Percentiles rank a stretch among this genome's conserved stretches.
Evolutionary conservation across 1,284 basidiomycete species (phyloP).

Genomic region (Rhodotorula sp.): DNA sequence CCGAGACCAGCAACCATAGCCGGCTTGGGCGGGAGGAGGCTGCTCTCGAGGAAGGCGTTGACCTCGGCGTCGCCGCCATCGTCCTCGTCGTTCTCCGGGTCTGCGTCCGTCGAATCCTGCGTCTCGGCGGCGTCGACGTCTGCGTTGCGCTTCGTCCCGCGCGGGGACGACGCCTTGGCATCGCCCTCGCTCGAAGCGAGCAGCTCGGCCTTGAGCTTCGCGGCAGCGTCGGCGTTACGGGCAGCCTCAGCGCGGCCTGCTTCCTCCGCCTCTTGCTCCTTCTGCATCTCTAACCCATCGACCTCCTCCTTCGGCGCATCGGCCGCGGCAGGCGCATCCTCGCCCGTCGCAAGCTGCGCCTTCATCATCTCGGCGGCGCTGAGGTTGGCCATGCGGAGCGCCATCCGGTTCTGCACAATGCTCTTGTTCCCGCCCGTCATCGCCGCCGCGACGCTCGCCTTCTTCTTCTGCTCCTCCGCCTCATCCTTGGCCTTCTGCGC

Average conservation of each 20-base stretch:
- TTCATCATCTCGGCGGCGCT: constrained; percentile 91
- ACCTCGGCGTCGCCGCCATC: constrained; percentile 48
- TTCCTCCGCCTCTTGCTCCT: constrained; percentile 30
- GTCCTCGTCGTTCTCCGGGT: constrained; percentile 45
- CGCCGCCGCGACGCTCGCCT: constrained; percentile 2
- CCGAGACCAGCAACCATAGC: constrained; percentile 24
- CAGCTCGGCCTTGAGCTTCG: constrained; percentile 66
- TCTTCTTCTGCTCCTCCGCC: background rate
- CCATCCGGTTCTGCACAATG: constrained; percentile 80
- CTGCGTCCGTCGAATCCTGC: constrained; percentile 2
- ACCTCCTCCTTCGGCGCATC: background rate
- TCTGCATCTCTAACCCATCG: constrained; percentile 14
- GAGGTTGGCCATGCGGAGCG: constrained; percentile 93
- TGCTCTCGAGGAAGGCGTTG: constrained; percentile 44
- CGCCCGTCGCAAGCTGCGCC: constrained; percentile 67
- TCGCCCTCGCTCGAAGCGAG: constrained; percentile 9
- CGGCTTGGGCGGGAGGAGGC: constrained; percentile 28
- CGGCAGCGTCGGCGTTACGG: constrained; percentile 85
- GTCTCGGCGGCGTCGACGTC: constrained; percentile 14
- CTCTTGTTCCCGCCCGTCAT: constrained; percentile 60
- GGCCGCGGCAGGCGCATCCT: constrained; percentile 53
- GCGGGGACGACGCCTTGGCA: constrained; percentile 44
- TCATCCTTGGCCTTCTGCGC: constrained; percentile 4
- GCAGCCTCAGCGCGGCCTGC: constrained; percentile 27
- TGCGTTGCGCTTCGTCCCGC: constrained; percentile 68